Evolutionary conservation across 2,329 filamentous ascomycete species (phyloP), one percentile per base, ranked within the genome.

Genomic region (Fusarium chaquense): DNA sequence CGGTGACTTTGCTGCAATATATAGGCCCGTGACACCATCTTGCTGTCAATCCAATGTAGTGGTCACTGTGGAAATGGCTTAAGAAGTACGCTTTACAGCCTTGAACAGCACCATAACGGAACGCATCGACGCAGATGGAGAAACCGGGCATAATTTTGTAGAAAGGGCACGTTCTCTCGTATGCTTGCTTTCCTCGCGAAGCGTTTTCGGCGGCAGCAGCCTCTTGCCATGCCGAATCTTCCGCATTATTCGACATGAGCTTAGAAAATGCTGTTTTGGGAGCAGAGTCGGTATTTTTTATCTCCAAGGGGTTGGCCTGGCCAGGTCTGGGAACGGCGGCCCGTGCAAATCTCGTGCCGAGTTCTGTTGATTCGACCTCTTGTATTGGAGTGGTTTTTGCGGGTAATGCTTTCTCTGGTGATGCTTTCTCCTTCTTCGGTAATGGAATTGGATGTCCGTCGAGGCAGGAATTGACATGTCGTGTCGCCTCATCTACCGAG

Each of bases 141-240:
- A 98, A 91, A 0, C 93, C 94, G 1, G 95, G 94, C 81, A 99
- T 90, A 69, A 98, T 98, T 80, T 99, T 99, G 83, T 99, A 99
- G 75, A 99, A 99, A 0, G 96, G 96, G 76, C 96, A 99, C 0
- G 93, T 98, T 50, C 96, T 89, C 75, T 95, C 88, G 75, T 95
- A 96, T 0, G 94, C 91, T 20, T 92, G 93, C 76, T 93, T 96
- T 24, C 96, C 95, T 41, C 93, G 87, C 4, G 94, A 90, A 2
- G 91, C 87, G 30, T 87, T 83, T 77, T 97, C 94, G 2, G 91
- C 86, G 2, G 93, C 92, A 0, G 95, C 94, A 15, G 96, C 96
- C 36, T 88, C 89, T 1, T 91, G 90, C 96, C 96, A 99, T 1
- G 96, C 96, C 2, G 89, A 86, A 77, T 97, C 92, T 81, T 99